Evolutionary conservation across 352 stramenopile species (phyloP), one percentile per base, ranked within the genome.

Genomic region (Phytopythium cucurbitacearum): DNA sequence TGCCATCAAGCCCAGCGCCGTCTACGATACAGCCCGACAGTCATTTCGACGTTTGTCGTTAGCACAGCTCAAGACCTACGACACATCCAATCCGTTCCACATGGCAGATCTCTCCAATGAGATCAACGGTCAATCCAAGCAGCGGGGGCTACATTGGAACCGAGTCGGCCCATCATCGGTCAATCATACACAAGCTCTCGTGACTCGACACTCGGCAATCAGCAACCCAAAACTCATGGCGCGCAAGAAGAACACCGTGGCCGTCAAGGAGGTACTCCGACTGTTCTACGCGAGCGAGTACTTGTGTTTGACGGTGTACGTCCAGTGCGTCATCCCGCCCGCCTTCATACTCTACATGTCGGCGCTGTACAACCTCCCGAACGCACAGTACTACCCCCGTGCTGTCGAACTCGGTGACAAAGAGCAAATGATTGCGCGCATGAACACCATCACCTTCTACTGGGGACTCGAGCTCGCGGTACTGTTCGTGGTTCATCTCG

Each of bases 251-350:
- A n/a, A 51, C 4, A n/a, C 33, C 6, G 35, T n/a, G 15, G n/a
- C 42, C 8, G 40, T 60, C 36, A 41, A 40, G 10, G 50, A 67
- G 13, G 57, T 45, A 4, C 62, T 66, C 3, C 47, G 59, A 28
- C 41, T 54, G 34, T 57, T 71, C 37, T 76, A 73, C 45, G 57
- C 61, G 39, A 62, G 53, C 5, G 60, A 76, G 32, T 69, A 64
- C 38, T 4, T 69, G 4, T 48, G 68, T 0, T 51, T 66, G 39
- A 38, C 46, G 3, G 64, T 71, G 52, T 73, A 73, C 46, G 60
- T 71, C 44, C 61, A 71, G 48, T 68, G 64, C 39, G 43, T 44
- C 0, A 51, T 76, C 4, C 67, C 60, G 32, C 13, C 71, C 0
- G 5, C 71, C 8, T 73, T 69, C 50, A 39, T 55, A 7, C 9